Conservation (phyloP, 441 rosid species). For the Corymbia calophylla region DNA sequence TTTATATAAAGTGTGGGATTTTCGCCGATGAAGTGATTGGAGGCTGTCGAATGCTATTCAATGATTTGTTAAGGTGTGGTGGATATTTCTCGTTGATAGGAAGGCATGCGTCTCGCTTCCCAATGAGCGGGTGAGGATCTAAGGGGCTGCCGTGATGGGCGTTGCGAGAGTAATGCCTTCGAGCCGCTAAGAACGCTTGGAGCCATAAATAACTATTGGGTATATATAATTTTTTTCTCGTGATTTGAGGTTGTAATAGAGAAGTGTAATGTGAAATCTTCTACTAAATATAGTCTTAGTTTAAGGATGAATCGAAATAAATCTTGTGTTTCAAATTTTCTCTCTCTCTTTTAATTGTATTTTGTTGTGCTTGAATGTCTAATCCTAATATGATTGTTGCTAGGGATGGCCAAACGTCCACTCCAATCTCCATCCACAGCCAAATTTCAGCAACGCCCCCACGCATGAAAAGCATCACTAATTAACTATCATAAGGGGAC, state of each 20-base stretch:
- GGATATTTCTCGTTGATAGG: too few relatives aligned
- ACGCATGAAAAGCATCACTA: neutral
- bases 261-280: too few relatives aligned
- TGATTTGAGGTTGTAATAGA: neutral
- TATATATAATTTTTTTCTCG: too few relatives aligned
- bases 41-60: too few relatives aligned
- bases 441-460: neutral
- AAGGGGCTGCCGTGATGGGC: too few relatives aligned
- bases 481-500: neutral
- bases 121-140: neutral
- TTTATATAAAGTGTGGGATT: too few relatives aligned
- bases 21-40: too few relatives aligned
- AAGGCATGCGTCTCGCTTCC: neutral
- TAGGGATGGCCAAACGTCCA: too few relatives aligned
- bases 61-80: too few relatives aligned
- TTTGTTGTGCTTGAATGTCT: neutral
- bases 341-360: too few relatives aligned
- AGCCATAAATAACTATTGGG: neutral
- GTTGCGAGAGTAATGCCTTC: accelerated
- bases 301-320: accelerated
- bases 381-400: neutral
- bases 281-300: too few relatives aligned
- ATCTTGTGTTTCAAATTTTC: too few relatives aligned
- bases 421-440: neutral
- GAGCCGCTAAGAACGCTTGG: accelerated